These are phyloP conservation scores for Diaporthe velutina DNA, from an alignment of 2,329 filamentous ascomycete genomes.

Conservation along the genomic window DNA sequence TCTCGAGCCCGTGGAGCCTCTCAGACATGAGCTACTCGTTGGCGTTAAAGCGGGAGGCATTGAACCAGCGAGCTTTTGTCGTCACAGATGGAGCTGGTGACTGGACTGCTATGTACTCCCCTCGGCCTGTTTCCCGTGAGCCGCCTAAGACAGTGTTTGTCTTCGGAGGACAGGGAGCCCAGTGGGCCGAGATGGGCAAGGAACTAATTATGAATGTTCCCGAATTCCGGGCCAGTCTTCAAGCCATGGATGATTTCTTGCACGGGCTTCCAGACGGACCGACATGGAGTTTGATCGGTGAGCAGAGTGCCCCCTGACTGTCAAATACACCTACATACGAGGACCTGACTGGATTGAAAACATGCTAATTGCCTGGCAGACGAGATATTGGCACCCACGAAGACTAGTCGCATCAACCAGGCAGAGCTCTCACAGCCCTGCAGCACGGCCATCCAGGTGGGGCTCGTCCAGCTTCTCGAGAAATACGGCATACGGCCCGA, in stretches of 20 bases:
- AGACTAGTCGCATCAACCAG: conserved; percentile 40
- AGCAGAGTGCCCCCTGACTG: background rate
- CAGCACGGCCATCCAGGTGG: conserved; percentile 56
- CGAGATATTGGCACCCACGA: background rate
- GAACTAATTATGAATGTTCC: conserved; percentile 24
- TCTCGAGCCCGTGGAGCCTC: background rate
- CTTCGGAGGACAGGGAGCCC: conserved; percentile 42
- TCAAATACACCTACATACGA: background rate
- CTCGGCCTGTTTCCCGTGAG: background rate
- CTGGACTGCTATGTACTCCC: background rate
- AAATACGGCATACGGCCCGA: conserved; percentile 42
- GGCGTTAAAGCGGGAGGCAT: background rate
- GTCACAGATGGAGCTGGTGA: background rate
- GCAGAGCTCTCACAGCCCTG: conserved; percentile 40
- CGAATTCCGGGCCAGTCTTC: background rate
- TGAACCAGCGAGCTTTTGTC: background rate
- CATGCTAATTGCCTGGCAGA: background rate
- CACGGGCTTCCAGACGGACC: background rate
- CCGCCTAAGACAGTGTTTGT: conserved; percentile 4
- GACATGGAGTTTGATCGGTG: background rate
- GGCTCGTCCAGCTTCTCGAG: conserved; percentile 50
- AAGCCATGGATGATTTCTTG: background rate
- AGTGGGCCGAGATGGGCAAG: conserved; percentile 41
- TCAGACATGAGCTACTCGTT: conserved; percentile 28
- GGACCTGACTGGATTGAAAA: background rate